A percentile compares a stretch with the other conserved stretches of the same genome.
Evolutionary conservation across 345 rosid species (phyloP).

Genomic region (Arabis alpina): DNA sequence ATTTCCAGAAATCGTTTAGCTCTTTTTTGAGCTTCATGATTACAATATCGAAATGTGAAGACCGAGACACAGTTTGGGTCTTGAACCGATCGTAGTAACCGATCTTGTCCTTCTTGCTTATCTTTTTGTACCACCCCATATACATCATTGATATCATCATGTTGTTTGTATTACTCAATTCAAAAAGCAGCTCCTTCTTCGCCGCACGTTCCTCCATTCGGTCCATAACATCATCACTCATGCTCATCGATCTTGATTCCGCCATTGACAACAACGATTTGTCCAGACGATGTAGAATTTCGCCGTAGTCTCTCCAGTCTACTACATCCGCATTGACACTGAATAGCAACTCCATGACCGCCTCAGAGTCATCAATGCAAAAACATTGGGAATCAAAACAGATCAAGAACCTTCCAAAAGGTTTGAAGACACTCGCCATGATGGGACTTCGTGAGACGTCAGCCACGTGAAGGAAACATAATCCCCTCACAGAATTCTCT

Average conservation of each 20-base stretch:
- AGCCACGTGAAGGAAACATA: slow-evolving; percentile 64
- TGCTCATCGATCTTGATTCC: slow-evolving; percentile 1
- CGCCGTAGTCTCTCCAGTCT: slow-evolving; percentile 28
- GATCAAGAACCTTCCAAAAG: slow-evolving; percentile 63
- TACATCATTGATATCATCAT: slow-evolving; percentile 50
- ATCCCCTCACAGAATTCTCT: slow-evolving; percentile 42
- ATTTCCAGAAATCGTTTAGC: slow-evolving; percentile 54
- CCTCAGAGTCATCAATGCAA: slow-evolving; percentile 57
- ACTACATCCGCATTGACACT: not conserved
- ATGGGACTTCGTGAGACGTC: slow-evolving; percentile 42
- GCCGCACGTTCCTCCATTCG: slow-evolving; percentile 39
- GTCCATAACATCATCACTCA: slow-evolving; percentile 10
- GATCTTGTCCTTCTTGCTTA: slow-evolving; percentile 18
- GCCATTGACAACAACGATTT: not conserved
- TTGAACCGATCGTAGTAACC: slow-evolving; percentile 73
- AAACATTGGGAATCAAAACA: slow-evolving; percentile 47
- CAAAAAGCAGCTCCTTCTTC: slow-evolving; percentile 32
- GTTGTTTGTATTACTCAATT: slow-evolving; percentile 41
- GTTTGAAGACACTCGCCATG: slow-evolving; percentile 19
- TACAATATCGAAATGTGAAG: not conserved
- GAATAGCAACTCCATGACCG: slow-evolving; percentile 38
- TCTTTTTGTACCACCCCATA: slow-evolving; percentile 28
- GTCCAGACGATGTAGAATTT: slow-evolving; percentile 18
- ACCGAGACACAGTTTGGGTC: slow-evolving; percentile 4
- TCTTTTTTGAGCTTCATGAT: too few relatives aligned